These are phyloP conservation scores for Sordariomycetes sp. DNA, from an alignment of 2,329 filamentous ascomycete genomes.

Conservation along the genomic window DNA sequence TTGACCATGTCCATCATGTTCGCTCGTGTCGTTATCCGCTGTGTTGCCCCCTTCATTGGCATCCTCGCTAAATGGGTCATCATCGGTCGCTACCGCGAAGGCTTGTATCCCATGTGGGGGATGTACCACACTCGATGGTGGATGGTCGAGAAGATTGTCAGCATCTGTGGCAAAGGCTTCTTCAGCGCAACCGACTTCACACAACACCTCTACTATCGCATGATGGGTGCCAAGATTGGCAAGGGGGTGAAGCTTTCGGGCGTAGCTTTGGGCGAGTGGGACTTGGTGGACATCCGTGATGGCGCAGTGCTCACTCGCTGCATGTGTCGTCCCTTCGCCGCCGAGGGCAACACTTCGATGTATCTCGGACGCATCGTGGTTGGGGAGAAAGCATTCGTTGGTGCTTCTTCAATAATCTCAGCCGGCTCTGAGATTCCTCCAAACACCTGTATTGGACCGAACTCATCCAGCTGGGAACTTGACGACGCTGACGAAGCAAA, in stretches of 20 bases:
- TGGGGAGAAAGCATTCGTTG: slow-evolving; percentile 36
- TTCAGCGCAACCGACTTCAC: slow-evolving; percentile 30
- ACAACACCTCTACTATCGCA: slow-evolving; percentile 34
- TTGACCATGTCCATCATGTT: slow-evolving; percentile 34
- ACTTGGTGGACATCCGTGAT: slow-evolving; percentile 45
- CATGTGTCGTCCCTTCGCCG: slow-evolving; percentile 42
- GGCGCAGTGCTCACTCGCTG: slow-evolving; percentile 36
- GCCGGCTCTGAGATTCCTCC: slow-evolving; percentile 38
- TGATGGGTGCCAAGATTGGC: slow-evolving; percentile 45
- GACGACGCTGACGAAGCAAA: slow-evolving; percentile 36
- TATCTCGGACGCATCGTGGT: slow-evolving; percentile 42
- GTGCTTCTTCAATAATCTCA: slow-evolving; percentile 38
- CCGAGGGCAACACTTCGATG: slow-evolving; percentile 48
- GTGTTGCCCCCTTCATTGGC: slow-evolving; percentile 33
- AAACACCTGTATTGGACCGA: slow-evolving; percentile 42
- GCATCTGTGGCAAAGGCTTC: slow-evolving; percentile 36
- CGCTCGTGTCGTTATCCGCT: slow-evolving; percentile 26
- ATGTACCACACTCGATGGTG: slow-evolving; percentile 50
- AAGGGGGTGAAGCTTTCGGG: slow-evolving; percentile 36
- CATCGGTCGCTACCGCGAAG: slow-evolving; percentile 41
- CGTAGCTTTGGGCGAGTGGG: slow-evolving; percentile 42
- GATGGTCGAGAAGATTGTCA: slow-evolving; percentile 44
- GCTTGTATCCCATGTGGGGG: slow-evolving; percentile 51
- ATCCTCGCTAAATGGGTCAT: slow-evolving; percentile 45
- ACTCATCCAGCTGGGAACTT: slow-evolving; percentile 48